phyloP scores from a whole-genome alignment of 1,284 basidiomycete genomes.

The Irpex sp. region DNA sequence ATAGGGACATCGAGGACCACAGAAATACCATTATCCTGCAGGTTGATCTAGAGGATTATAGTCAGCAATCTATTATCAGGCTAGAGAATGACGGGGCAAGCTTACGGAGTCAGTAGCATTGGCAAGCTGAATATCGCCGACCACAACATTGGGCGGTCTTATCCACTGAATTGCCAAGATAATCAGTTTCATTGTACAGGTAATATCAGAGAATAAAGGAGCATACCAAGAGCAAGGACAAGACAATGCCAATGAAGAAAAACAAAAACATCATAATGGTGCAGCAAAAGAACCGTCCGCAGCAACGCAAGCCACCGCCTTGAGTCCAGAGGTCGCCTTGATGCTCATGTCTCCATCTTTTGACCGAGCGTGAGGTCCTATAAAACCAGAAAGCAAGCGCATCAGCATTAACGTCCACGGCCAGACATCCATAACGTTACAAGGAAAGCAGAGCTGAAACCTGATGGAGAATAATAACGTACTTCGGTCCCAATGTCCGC shows the following conservation, averaged over 20 bases:
- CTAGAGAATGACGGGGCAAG: conserved; percentile 1
- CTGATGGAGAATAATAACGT: not conserved
- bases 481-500: conserved; percentile 1
- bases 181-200: not conserved
- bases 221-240: conserved; percentile 71
- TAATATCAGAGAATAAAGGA: not conserved
- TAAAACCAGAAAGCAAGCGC: not conserved
- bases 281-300: conserved; percentile 69
- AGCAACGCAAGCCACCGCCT: conserved; percentile 50
- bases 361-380: conserved; percentile 24
- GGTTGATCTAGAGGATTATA: conserved; percentile 21
- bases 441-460: not conserved
- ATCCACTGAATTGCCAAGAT: conserved; percentile 54
- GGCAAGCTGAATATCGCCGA: conserved; percentile 50
- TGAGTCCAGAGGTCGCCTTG: conserved; percentile 64
- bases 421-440: not conserved
- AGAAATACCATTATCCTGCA: conserved; percentile 41
- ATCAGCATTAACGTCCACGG: not conserved
- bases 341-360: conserved; percentile 51
- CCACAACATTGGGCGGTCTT: conserved; percentile 69
- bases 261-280: conserved; percentile 62
- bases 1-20: conserved; percentile 70
- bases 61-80: conserved; percentile 7
- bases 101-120: conserved; percentile 40
- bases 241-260: conserved; percentile 64